A percentile compares a stretch with the other conserved stretches of the same genome.
These are phyloP conservation scores for Jamesozyma hellenica DNA, from an alignment of 805 yeast genomes.

Conservation along the genomic window DNA sequence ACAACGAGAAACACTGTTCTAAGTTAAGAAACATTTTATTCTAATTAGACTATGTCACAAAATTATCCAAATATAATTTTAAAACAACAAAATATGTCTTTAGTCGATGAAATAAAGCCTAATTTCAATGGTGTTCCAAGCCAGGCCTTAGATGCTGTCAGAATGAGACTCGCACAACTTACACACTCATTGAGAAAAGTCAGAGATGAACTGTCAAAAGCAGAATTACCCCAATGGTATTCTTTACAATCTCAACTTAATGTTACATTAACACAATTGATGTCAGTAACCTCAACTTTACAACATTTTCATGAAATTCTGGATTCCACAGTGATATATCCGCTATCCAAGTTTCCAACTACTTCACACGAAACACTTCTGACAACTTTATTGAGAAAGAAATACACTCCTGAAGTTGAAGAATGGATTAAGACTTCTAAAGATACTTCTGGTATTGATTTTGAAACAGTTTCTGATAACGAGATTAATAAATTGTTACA, in stretches of 20 bases:
- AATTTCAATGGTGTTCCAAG: conserved; percentile 42
- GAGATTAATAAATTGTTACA: conserved; percentile 20
- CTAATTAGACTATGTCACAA: conserved; percentile 1
- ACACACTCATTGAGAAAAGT: conserved; percentile 51
- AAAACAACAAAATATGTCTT: conserved; percentile 1
- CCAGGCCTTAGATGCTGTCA: conserved; percentile 49
- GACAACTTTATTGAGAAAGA: conserved; percentile 78
- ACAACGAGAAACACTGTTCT: no score
- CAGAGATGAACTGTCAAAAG: conserved; percentile 41
- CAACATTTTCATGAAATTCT: conserved; percentile 51
- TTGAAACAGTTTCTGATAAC: conserved; percentile 18
- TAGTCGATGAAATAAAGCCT: conserved; percentile 5
- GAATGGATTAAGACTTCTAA: conserved; percentile 61
- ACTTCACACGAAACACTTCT: conserved; percentile 73
- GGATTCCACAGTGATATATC: conserved; percentile 65
- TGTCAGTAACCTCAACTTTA: conserved; percentile 62
- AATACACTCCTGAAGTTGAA: conserved; percentile 81
- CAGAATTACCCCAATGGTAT: conserved; percentile 39
- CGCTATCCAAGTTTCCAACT: conserved; percentile 76
- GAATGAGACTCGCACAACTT: conserved; percentile 51
- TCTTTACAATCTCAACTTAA: conserved; percentile 77
- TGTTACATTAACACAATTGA: conserved; percentile 72
- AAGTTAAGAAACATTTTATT: no score
- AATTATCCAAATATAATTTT: neutral
- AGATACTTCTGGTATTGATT: conserved; percentile 25